Evolutionary conservation across 257 asterid species (phyloP), one percentile per base, ranked within the genome.

Genomic region (Coffea eugenioides): DNA sequence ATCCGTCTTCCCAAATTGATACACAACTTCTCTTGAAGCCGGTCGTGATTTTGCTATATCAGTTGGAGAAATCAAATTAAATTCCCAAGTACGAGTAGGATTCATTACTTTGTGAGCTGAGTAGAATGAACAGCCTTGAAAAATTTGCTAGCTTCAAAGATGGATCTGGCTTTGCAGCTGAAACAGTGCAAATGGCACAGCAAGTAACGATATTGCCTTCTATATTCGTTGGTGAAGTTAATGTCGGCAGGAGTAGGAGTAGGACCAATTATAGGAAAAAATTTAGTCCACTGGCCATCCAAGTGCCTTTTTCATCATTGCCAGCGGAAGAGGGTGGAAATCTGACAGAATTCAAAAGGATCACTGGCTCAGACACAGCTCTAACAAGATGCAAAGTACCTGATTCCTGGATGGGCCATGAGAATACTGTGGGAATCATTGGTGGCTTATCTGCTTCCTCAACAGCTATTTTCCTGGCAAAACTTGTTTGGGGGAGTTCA

Each of bases 401-500:
- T 13, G 36, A 43, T 27, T 64, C 71, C 10, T 46, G 49, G 75
- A 41, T 66, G 5, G 68, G 31, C 34, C 80, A 69, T 54, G 73
- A 78, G 34, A 77, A 84, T 27, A 73, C 80, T 5, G 77, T 84
- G 13, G 87, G 87, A n/a, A 39, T 84, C 51, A 77, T 84, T 66
- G 84, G 82, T 20, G 84, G 87, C 4, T 51, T 78, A 21, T 84
- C 87, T 56, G 51, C 74, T 45, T 49, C 61, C 61, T 66, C 87
- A 20, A 84, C 87, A 39, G 80, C 77, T 21, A 56, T 66, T 66
- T 84, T 84, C 82, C 46, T 84, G 82, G 84, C 77, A 64, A 80
- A 84, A 73, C 71, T 84, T 31, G 78, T 80, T 11, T 77, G 56
- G 73, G 74, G 79, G 72, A 48, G 84, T 69, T 84, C 80, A 73